These are phyloP conservation scores for Xerophyta viscosa DNA, from an alignment of 106 monocot genomes.

Conservation along the genomic window DNA sequence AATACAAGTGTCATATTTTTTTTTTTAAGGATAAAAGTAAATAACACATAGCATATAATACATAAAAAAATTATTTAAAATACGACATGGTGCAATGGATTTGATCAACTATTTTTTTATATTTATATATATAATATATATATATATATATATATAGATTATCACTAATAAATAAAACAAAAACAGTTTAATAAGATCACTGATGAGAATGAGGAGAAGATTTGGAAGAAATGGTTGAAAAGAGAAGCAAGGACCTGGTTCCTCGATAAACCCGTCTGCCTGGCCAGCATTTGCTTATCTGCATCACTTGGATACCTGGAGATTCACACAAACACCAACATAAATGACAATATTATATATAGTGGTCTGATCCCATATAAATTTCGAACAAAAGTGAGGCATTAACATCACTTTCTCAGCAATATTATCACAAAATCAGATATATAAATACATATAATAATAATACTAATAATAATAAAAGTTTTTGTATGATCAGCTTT, in stretches of 20 bases:
- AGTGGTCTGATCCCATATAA: no score
- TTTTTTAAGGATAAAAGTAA: no score
- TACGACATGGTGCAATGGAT: no score
- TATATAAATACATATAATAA: no score
- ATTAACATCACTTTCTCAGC: no score
- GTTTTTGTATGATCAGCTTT: conserved; percentile 29
- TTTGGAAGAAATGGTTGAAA: neutral
- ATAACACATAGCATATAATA: no score
- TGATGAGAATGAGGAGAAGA: neutral
- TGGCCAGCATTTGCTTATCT: conserved; percentile 93
- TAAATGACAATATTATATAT: no score
- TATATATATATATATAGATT: neutral
- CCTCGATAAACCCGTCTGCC: conserved; percentile 92
- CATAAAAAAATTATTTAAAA: no score
- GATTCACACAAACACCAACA: neutral
- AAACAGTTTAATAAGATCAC: neutral
- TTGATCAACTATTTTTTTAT: neutral
- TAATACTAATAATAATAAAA: no score
- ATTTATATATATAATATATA: neutral
- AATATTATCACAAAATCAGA: no score
- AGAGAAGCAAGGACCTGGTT: conserved; percentile 76
- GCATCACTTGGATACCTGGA: conserved; percentile 98
- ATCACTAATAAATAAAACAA: neutral
- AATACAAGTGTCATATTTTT: no score
- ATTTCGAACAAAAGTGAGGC: no score